Percentiles rank a stretch among this genome's conserved stretches.
These are phyloP conservation scores for Oleoguttula mirabilis DNA, from an alignment of 495 filamentous ascomycete genomes.

Conservation along the genomic window DNA sequence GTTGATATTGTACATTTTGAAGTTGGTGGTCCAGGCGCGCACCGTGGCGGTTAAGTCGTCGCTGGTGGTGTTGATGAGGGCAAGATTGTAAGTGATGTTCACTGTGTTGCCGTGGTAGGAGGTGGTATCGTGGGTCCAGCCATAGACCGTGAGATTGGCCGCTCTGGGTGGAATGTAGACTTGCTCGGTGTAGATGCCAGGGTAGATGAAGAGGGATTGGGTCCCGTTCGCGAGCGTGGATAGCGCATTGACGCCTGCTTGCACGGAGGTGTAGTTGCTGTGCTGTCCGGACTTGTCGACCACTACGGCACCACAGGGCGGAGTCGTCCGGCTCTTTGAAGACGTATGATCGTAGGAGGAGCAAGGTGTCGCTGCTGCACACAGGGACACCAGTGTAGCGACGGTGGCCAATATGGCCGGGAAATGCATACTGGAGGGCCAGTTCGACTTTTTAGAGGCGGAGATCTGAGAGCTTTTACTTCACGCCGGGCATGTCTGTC, in stretches of 20 bases:
- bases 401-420: too few relatives aligned
- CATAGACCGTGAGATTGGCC: constrained; percentile 42
- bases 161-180: constrained; percentile 24
- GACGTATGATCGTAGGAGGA: too few relatives aligned
- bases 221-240: constrained; percentile 34
- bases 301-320: constrained; percentile 32
- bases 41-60: constrained; percentile 41
- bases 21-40: constrained; percentile 37
- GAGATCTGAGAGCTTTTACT: too few relatives aligned
- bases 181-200: constrained; percentile 33
- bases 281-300: constrained; percentile 35
- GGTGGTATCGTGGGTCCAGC: constrained; percentile 45
- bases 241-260: constrained; percentile 44
- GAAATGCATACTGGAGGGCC: too few relatives aligned
- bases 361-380: too few relatives aligned
- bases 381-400: too few relatives aligned
- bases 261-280: constrained; percentile 34
- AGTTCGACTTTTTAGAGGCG: too few relatives aligned
- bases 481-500: too few relatives aligned
- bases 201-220: constrained; percentile 52
- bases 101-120: constrained; percentile 45
- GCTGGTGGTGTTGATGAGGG: constrained; percentile 29
- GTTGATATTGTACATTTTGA: constrained; percentile 52
- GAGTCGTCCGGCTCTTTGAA: background rate
- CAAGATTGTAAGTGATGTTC: constrained; percentile 39